Percentiles rank a stretch among this genome's conserved stretches.
phyloP scores from a whole-genome alignment of 306 rosid species.

The Cicer chorassanicum region DNA sequence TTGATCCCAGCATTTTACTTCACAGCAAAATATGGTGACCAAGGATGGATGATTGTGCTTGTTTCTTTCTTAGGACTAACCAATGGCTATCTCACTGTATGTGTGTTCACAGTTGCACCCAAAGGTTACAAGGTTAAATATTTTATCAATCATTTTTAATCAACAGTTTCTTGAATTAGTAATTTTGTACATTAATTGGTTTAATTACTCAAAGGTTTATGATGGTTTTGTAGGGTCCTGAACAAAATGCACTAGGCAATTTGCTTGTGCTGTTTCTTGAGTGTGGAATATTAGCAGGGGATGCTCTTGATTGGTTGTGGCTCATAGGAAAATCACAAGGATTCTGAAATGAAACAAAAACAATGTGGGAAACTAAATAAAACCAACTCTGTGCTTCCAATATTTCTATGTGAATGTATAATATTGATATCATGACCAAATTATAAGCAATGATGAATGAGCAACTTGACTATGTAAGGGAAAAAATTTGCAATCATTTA shows the following conservation, averaged over 20 bases:
- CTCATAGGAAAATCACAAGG: constrained; percentile 57
- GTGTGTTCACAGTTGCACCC: constrained; percentile 76
- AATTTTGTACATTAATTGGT: not conserved
- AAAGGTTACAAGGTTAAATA: constrained; percentile 66
- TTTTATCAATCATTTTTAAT: not conserved
- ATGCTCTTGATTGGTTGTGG: constrained; percentile 80
- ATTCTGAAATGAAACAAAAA: constrained; percentile 32
- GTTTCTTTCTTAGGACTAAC: constrained; percentile 68
- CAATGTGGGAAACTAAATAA: no score
- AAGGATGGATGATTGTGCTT: constrained; percentile 86
- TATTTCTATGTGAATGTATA: no score
- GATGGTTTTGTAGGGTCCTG: constrained; percentile 68
- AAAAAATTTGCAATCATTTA: no score
- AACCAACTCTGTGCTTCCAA: no score
- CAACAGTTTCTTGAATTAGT: constrained; percentile 2
- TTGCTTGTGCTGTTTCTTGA: constrained; percentile 68
- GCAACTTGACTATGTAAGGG: no score
- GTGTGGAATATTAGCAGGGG: constrained; percentile 70
- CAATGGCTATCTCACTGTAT: constrained; percentile 83
- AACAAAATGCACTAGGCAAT: constrained; percentile 88
- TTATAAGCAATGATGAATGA: no score
- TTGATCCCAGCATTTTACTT: constrained; percentile 80
- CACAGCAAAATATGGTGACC: constrained; percentile 78
- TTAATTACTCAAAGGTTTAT: not conserved
- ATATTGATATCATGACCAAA: no score